A percentile compares a stretch with the other conserved stretches of the same genome.
These are phyloP conservation scores for Eutypa lata DNA, from an alignment of 2,329 filamentous ascomycete genomes.

Conservation along the genomic window DNA sequence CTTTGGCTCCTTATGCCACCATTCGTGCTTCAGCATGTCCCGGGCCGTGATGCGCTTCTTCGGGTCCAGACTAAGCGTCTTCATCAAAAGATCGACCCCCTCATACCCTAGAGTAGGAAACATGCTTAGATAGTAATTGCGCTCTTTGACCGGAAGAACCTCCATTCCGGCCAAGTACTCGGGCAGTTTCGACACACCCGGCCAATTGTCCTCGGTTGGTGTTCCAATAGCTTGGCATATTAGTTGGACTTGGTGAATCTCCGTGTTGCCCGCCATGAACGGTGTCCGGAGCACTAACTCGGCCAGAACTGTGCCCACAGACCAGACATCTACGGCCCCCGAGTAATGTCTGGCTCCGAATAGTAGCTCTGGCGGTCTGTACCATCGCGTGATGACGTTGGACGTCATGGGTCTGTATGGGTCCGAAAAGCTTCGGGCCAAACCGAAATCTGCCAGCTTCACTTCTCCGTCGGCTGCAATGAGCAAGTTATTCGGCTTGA, in stretches of 20 bases:
- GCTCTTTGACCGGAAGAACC: constrained; percentile 57
- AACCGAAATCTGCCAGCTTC: constrained; percentile 96
- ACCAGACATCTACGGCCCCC: constrained; percentile 92
- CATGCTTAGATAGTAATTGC: constrained; percentile 69
- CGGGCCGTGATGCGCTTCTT: constrained; percentile 74
- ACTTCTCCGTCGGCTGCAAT: constrained; percentile 91
- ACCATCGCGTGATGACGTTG: constrained; percentile 96
- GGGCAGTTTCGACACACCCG: constrained; percentile 76
- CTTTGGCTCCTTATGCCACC: constrained; percentile 81
- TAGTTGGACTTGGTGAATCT: constrained; percentile 80
- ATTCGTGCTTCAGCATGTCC: constrained; percentile 76
- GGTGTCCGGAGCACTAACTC: constrained; percentile 82
- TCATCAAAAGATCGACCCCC: constrained; percentile 85
- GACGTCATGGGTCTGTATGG: constrained; percentile 86
- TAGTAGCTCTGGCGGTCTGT: constrained; percentile 88
- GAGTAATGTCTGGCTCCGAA: constrained; percentile 88
- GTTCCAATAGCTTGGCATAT: constrained; percentile 86
- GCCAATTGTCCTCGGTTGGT: constrained; percentile 93
- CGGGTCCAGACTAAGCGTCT: constrained; percentile 84
- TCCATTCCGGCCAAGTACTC: constrained; percentile 73
- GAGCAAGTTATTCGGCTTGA: constrained; percentile 97
- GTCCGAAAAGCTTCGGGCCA: constrained; percentile 85
- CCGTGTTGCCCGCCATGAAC: constrained; percentile 78
- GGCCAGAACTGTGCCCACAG: constrained; percentile 86
- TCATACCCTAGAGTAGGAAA: constrained; percentile 79